Evolutionary conservation across 345 rosid genomes (phyloP).

Genomic region (thale cress (Arabidopsis thaliana)): TAIR10.1 NC_003074.8:7315501-7316000

Average conservation of each 20-base stretch:
- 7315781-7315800: slow-evolving; percentile 39
- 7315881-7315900: slow-evolving; percentile 60
- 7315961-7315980: background rate
- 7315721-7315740: slow-evolving; percentile 21
- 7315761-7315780: slow-evolving; percentile 58
- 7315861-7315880: slow-evolving; percentile 41
- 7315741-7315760: slow-evolving; percentile 42
- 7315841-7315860: slow-evolving; percentile 40
- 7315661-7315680: slow-evolving; percentile 30
- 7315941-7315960: slow-evolving; percentile 27
- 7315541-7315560: slow-evolving; percentile 50
- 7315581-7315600: slow-evolving; percentile 72
- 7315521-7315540: slow-evolving; percentile 51
- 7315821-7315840: slow-evolving; percentile 36
- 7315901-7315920: slow-evolving; percentile 29
- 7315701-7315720: slow-evolving; percentile 25
- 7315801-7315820: slow-evolving; percentile 45
- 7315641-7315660: slow-evolving; percentile 28
- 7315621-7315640: slow-evolving; percentile 32
- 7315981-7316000: background rate
- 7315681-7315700: slow-evolving; percentile 40
- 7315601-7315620: slow-evolving; percentile 36
- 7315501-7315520: slow-evolving; percentile 43
- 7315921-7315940: slow-evolving; percentile 34
- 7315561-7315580: slow-evolving; percentile 58